Evolutionary conservation across 2,329 filamentous ascomycete species (phyloP), one percentile per base, ranked within the genome.

Genomic region (Alternaria arbusti): DNA sequence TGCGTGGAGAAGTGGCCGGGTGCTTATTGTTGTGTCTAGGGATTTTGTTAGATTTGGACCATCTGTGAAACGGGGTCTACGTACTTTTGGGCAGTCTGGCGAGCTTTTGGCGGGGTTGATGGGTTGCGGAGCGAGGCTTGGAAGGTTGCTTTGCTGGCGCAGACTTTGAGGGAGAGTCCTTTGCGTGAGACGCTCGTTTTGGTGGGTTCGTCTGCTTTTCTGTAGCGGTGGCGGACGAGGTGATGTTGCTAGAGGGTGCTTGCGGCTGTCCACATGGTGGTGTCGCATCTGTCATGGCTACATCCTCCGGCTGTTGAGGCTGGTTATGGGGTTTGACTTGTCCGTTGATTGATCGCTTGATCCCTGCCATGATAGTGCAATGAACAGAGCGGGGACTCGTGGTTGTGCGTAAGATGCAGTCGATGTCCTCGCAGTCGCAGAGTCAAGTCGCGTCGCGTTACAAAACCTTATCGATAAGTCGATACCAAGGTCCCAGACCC

Each of bases 1-100:
- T 4, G 87, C 81, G 74, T 84, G 87, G n/a, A 85, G 83, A 68
- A 90, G 84, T 0, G 88, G 87, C 0, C 88, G 85, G 74, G 87
- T 88, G 66, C 82, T 74, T 54, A 89, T 77, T 61, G 78, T 81
- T 13, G 83, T 81, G 67, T 85, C 84, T 85, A 62, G 17, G 12
- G 2, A 12, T 45, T 51, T 20, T 23, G 63, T 60, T 65, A 65
- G 55, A 32, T 32, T 23, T 43, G 10, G 46, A 17, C 45, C 23
- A 11, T 36, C 15, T 44, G 23, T 9, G 28, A 25, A 22, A 46
- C 22, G 25, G n/a, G 47, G 15, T 6, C 30, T 46, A 60, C 67
- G 59, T 68, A 77, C 75, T 68, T 17, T 57, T 30, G 49, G 76
- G 74, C 17, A 76, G 69, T 57, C 60, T 65, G 9, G 64, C 64